Percentiles rank a stretch among this genome's conserved stretches.
phyloP scores from a whole-genome alignment of 352 stramenopile genomes.

The Globisporangium recalcitrans region DNA sequence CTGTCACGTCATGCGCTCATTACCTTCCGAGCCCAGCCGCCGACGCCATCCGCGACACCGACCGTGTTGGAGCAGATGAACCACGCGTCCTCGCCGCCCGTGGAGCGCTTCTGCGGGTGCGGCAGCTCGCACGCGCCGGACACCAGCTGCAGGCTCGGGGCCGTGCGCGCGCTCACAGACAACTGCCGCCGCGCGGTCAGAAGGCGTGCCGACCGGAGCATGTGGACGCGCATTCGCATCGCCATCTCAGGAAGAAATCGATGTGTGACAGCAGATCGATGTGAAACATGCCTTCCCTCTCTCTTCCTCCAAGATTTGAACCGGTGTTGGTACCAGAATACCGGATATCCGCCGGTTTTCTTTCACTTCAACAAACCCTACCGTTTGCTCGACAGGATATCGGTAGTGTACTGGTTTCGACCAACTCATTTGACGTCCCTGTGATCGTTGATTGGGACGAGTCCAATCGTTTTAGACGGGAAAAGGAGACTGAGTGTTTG shows the following conservation, averaged over 20 bases:
- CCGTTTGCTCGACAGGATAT: not conserved
- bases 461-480: not conserved
- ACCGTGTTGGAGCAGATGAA: conserved; percentile 76
- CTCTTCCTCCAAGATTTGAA: not conserved
- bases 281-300: not conserved
- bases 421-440: not conserved
- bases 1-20: too few species aligned
- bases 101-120: conserved; percentile 79
- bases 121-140: conserved; percentile 71
- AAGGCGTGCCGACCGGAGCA: conserved; percentile 4
- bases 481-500: not conserved
- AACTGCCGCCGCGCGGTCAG: conserved; percentile 7
- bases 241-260: not conserved
- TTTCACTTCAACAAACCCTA: not conserved
- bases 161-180: conserved; percentile 22
- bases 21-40: conserved; percentile 83
- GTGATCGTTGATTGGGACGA: not conserved
- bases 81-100: conserved; percentile 81
- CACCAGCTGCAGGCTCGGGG: conserved; percentile 37
- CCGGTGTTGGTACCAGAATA: not conserved
- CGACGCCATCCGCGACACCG: conserved; percentile 83
- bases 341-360: not conserved
- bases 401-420: not conserved
- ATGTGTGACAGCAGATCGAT: not conserved
- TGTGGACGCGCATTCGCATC: conserved; percentile 7